A percentile compares a stretch with the other conserved stretches of the same genome.
Conservation (phyloP, 371 early-diverging fungal species). For the Polyrhizophydium stewartii region DNA sequence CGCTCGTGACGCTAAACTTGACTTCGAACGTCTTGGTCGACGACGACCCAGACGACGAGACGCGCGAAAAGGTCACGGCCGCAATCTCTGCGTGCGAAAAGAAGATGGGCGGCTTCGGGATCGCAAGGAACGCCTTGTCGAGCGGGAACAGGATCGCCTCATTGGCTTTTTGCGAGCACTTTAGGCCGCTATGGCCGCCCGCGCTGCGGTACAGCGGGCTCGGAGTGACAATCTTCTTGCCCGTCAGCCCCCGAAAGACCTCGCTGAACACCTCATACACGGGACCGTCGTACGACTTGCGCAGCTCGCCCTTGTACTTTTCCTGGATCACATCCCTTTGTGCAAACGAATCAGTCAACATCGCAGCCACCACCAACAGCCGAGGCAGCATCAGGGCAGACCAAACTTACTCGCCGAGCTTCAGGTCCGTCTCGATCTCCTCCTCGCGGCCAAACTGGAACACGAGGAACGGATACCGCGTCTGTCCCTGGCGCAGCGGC, state of each 20-base stretch:
- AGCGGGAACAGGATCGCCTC: constrained; percentile 96
- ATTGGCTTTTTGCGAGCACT: constrained; percentile 97
- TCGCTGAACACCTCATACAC: constrained; percentile 85
- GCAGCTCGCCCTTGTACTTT: constrained; percentile 75
- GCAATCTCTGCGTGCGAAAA: constrained; percentile 84
- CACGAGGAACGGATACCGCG: constrained; percentile 95
- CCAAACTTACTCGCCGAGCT: constrained; percentile 65
- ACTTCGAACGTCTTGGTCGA: constrained; percentile 85
- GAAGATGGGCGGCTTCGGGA: constrained; percentile 92
- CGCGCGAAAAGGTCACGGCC: constrained; percentile 90
- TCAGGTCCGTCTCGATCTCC: constrained; percentile 79
- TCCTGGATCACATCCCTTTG: constrained; percentile 51
- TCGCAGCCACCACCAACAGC: not conserved
- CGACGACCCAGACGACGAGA: constrained; percentile 60
- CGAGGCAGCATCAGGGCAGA: not conserved
- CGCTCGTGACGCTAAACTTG: constrained; percentile 78
- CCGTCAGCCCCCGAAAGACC: constrained; percentile 85
- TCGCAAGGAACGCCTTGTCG: constrained; percentile 87
- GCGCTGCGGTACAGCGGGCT: constrained; percentile 32
- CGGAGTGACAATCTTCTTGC: constrained; percentile 73
- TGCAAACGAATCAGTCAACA: not conserved
- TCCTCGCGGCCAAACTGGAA: constrained; percentile 94
- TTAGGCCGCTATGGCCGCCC: constrained; percentile 62
- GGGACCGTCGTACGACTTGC: constrained; percentile 85
- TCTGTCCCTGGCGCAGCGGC: constrained; percentile 98